These are phyloP conservation scores for Graphilbum fragrans DNA, from an alignment of 2,329 filamentous ascomycete genomes.

Conservation along the genomic window DNA sequence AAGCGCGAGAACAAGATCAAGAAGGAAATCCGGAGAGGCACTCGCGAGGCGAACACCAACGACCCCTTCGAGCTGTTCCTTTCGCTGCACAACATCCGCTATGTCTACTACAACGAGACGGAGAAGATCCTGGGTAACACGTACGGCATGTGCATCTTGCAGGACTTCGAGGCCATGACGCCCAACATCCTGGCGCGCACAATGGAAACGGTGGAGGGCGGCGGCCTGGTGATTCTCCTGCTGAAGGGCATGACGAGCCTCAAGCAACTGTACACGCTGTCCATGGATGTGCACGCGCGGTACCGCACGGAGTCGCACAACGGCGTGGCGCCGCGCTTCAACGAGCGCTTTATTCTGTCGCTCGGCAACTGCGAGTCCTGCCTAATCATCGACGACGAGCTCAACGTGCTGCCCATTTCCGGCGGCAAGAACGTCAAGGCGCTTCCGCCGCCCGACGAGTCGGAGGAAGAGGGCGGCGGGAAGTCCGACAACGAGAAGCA, in stretches of 20 bases:
- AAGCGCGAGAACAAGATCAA: conserved; percentile 98
- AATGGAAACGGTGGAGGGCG: conserved; percentile 95
- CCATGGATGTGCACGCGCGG: conserved; percentile 94
- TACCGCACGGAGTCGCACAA: conserved; percentile 94
- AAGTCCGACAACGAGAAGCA: conserved; percentile 67
- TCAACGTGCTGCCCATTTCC: conserved; percentile 94
- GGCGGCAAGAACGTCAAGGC: conserved; percentile 83
- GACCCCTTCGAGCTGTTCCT: conserved; percentile 97
- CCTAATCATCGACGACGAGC: conserved; percentile 90
- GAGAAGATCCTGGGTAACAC: conserved; percentile 98
- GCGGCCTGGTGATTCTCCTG: conserved; percentile 78
- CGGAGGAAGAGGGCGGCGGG: conserved; percentile 44
- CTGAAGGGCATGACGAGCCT: conserved; percentile 94
- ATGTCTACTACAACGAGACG: conserved; percentile 99
- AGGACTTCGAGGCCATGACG: conserved; percentile 95
- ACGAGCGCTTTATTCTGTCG: conserved; percentile 92
- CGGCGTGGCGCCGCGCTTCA: conserved; percentile 92
- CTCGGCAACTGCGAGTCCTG: conserved; percentile 92
- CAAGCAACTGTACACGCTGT: conserved; percentile 92
- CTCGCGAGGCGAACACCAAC: conserved; percentile 81
- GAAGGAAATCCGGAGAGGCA: conserved; percentile 91
- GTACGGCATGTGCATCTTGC: conserved; percentile 69
- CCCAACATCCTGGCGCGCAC: conserved; percentile 93
- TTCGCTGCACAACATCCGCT: conserved; percentile 91
- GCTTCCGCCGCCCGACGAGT: conserved; percentile 62